These are phyloP conservation scores for Phytophthora crassamura DNA, from an alignment of 352 stramenopile genomes.

Conservation along the genomic window DNA sequence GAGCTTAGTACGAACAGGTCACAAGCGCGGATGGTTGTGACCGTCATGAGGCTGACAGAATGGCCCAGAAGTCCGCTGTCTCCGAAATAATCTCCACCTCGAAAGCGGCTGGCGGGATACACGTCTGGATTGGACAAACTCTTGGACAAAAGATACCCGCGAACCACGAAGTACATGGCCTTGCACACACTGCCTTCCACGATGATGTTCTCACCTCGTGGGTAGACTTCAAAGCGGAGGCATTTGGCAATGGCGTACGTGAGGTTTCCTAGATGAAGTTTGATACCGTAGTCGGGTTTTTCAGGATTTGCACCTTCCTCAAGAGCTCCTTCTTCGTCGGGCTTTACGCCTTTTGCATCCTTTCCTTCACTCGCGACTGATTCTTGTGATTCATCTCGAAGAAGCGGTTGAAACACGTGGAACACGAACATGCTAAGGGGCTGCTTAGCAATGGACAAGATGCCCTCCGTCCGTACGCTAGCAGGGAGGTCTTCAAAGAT, in stretches of 20 bases:
- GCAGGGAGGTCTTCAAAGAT: slow-evolving; percentile 62
- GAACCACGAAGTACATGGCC: slow-evolving; percentile 77
- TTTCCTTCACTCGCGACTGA: neutral
- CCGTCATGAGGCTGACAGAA: slow-evolving; percentile 58
- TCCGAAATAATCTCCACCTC: slow-evolving; percentile 64
- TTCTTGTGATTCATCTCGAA: slow-evolving; percentile 10
- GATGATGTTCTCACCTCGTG: slow-evolving; percentile 59
- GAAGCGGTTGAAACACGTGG: slow-evolving; percentile 49
- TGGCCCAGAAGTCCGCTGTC: slow-evolving; percentile 61
- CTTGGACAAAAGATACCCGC: slow-evolving; percentile 59
- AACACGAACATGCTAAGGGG: slow-evolving; percentile 51
- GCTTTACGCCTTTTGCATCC: neutral
- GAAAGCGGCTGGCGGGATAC: slow-evolving; percentile 55
- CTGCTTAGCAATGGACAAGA: slow-evolving; percentile 51
- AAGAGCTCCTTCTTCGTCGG: slow-evolving; percentile 7
- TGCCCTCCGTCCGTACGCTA: slow-evolving; percentile 59
- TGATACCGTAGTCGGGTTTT: slow-evolving; percentile 4
- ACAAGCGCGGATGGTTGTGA: slow-evolving; percentile 61
- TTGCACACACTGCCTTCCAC: slow-evolving; percentile 68
- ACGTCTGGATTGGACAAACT: slow-evolving; percentile 52
- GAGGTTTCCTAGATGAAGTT: slow-evolving; percentile 34
- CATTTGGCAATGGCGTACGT: slow-evolving; percentile 51
- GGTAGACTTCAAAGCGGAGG: slow-evolving; percentile 72
- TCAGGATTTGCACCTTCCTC: neutral
- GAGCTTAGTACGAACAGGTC: slow-evolving; percentile 66